Conservation (phyloP, 2,329 filamentous ascomycete species). For the Didymella keratinophila region DNA sequence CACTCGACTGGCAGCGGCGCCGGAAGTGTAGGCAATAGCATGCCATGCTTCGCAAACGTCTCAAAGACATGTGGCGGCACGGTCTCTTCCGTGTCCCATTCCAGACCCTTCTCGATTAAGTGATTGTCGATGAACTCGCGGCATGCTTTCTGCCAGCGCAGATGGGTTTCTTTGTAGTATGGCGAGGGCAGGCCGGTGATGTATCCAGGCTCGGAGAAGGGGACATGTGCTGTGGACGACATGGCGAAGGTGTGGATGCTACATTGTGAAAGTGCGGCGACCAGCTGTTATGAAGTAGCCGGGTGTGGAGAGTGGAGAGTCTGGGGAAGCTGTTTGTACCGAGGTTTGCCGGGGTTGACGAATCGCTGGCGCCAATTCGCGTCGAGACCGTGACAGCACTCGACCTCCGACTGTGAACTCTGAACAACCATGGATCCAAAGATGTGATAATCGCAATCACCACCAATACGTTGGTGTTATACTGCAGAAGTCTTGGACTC, state of each 20-base stretch:
- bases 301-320: constrained; percentile 14
- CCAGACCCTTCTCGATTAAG: constrained; percentile 67
- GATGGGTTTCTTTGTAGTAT: constrained; percentile 73
- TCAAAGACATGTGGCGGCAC: constrained; percentile 70
- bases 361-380: background rate
- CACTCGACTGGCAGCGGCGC: constrained; percentile 73
- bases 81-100: constrained; percentile 73
- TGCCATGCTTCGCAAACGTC: constrained; percentile 70
- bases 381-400: background rate
- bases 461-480: too few species aligned
- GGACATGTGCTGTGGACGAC: constrained; percentile 55
- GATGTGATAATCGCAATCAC: too few species aligned
- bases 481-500: background rate
- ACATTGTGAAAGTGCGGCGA: background rate
- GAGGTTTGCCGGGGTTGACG: constrained; percentile 17
- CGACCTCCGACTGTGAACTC: background rate
- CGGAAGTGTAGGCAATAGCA: constrained; percentile 74
- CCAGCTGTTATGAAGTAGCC: constrained; percentile 3
- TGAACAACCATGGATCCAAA: too few species aligned
- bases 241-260: constrained; percentile 27
- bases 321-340: constrained; percentile 20
- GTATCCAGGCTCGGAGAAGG: constrained; percentile 78
- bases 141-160: constrained; percentile 71
- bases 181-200: constrained; percentile 73
- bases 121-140: constrained; percentile 71